Percentiles rank a stretch among this genome's conserved stretches.
Evolutionary conservation across 2,329 filamentous ascomycete genomes (phyloP).

Genomic region (Ascocoryne sarcoides): DNA sequence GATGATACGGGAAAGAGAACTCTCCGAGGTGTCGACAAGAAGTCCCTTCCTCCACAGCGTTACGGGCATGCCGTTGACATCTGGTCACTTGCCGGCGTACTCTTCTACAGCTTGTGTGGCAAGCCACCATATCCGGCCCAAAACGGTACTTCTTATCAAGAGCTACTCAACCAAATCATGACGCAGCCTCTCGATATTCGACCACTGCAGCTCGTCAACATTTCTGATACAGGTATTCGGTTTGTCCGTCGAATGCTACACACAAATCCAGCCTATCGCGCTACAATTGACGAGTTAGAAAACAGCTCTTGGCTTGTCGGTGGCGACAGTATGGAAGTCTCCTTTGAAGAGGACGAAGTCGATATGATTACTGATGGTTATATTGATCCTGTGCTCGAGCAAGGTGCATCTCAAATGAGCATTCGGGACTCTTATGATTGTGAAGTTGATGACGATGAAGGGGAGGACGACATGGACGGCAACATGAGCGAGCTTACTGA

Average conservation of each 20-base stretch:
- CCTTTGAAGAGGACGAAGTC: slow-evolving; percentile 20
- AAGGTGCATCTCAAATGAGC: slow-evolving; percentile 26
- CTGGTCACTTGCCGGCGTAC: slow-evolving; percentile 89
- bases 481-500: slow-evolving; percentile 17
- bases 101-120: slow-evolving; percentile 78
- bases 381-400: slow-evolving; percentile 15
- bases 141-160: slow-evolving; percentile 65
- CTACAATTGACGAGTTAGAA: slow-evolving; percentile 62
- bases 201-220: slow-evolving; percentile 47
- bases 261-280: slow-evolving; percentile 67
- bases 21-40: slow-evolving; percentile 31
- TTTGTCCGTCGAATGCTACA: slow-evolving; percentile 75
- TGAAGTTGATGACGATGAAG: slow-evolving; percentile 9
- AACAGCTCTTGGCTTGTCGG: slow-evolving; percentile 62
- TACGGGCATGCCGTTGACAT: slow-evolving; percentile 92
- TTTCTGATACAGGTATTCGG: slow-evolving; percentile 62
- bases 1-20: slow-evolving; percentile 55
- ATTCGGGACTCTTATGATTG: slow-evolving; percentile 11
- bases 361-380: slow-evolving; percentile 15
- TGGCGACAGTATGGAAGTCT: slow-evolving; percentile 12
- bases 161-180: slow-evolving; percentile 83
- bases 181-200: slow-evolving; percentile 58
- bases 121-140: slow-evolving; percentile 74
- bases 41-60: slow-evolving; percentile 38
- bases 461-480: slow-evolving; percentile 10